A percentile compares a stretch with the other conserved stretches of the same genome.
phyloP scores from a whole-genome alignment of 139 green algal genomes.

The Chlamydomonas eustigma region DNA sequence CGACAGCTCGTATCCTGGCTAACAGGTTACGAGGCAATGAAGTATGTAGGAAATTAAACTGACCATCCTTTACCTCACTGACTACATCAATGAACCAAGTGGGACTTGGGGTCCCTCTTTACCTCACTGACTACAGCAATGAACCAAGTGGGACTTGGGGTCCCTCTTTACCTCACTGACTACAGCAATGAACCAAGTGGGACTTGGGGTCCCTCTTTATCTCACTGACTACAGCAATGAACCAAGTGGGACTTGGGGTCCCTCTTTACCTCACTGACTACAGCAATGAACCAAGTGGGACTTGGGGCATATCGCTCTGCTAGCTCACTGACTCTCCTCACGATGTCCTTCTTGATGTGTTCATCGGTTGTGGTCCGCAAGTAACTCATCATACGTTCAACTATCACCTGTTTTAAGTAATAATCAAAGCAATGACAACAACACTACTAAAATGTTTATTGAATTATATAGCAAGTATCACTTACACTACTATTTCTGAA shows the following conservation, averaged over 20 bases:
- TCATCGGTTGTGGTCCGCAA: constrained; percentile 62
- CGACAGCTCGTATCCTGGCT: no score
- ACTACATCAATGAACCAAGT: no score
- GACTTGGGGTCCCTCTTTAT: neutral
- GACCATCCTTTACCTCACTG: no score
- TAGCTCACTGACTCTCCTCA: constrained; percentile 59
- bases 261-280: constrained; percentile 63
- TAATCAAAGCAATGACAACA: no score
- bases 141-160: no score
- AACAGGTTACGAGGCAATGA: no score
- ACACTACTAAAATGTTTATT: neutral
- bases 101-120: neutral
- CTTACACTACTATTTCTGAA: no score
- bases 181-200: constrained; percentile 1
- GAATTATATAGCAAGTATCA: constrained; percentile 8
- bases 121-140: neutral
- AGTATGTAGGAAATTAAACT: no score
- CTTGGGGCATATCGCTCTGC: constrained; percentile 87
- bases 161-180: constrained; percentile 6
- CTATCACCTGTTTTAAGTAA: constrained; percentile 81
- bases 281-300: constrained; percentile 87
- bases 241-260: no score
- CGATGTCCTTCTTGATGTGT: constrained; percentile 52
- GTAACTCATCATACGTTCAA: constrained; percentile 89
- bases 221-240: neutral